These are phyloP conservation scores for Beauveria australis DNA, from an alignment of 2,329 filamentous ascomycete genomes.

Conservation along the genomic window DNA sequence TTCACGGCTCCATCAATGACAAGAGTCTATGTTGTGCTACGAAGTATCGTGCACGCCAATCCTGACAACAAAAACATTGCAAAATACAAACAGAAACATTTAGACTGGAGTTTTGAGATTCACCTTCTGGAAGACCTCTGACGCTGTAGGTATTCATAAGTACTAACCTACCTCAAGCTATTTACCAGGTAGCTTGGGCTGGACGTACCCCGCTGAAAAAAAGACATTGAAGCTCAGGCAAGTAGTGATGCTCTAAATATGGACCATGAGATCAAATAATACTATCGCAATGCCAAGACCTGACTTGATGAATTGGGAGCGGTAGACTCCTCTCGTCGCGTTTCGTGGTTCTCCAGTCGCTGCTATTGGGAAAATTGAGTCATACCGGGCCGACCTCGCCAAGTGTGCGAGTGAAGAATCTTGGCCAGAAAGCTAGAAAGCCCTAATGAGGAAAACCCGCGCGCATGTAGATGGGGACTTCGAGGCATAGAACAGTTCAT, in stretches of 20 bases:
- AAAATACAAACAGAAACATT: no score
- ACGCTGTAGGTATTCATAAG: no score
- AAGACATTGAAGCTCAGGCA: no score
- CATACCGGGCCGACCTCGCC: neutral
- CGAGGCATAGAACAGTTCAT: neutral
- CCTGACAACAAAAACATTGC: no score
- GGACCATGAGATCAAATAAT: no score
- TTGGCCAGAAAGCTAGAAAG: neutral
- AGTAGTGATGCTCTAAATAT: no score
- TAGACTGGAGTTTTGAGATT: no score
- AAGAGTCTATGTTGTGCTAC: no score
- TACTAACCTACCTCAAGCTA: no score
- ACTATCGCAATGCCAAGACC: neutral
- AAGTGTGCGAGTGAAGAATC: neutral
- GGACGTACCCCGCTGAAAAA: neutral
- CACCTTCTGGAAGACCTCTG: no score
- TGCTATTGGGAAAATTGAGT: neutral
- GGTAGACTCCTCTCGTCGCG: neutral
- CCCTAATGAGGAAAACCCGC: slow-evolving; percentile 6
- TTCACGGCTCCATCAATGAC: no score
- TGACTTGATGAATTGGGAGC: neutral
- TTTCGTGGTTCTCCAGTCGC: neutral
- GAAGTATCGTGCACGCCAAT: no score
- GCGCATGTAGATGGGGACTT: neutral
- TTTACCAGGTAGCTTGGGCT: neutral